phyloP scores from a whole-genome alignment of 768 basidiomycete genomes.

The Krasilnikovozyma curviuscula region DNA sequence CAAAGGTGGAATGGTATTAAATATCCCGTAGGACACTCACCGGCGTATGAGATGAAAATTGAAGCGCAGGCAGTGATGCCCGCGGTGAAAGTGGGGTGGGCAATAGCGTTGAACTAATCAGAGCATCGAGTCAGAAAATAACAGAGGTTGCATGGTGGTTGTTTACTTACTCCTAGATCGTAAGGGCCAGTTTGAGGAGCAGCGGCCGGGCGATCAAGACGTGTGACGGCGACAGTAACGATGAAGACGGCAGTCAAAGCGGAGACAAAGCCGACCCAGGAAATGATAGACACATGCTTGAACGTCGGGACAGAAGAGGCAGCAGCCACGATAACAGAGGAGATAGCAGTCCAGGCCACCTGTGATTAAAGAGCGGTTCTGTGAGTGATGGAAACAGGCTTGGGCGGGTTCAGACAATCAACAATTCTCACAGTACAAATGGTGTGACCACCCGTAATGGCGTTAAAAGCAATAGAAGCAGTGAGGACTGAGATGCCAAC shows the following conservation, averaged over 20 bases:
- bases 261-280: constrained; percentile 17
- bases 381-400: constrained; percentile 2
- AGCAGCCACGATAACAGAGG: constrained; percentile 16
- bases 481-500: too few relatives aligned
- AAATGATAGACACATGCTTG: constrained; percentile 22
- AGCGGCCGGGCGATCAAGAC: background rate
- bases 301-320: constrained; percentile 22
- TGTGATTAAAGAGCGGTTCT: background rate
- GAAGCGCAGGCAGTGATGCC: constrained; percentile 24
- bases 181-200: background rate
- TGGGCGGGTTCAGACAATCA: background rate
- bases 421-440: constrained; percentile 23
- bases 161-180: constrained; percentile 10
- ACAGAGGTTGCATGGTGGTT: constrained; percentile 20
- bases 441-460: constrained; percentile 15
- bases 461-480: constrained; percentile 26
- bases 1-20: too few relatives aligned
- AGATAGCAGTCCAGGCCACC: constrained; percentile 9
- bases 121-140: constrained; percentile 14
- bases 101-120: constrained; percentile 15
- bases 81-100: constrained; percentile 15
- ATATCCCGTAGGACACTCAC: too few relatives aligned
- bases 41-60: constrained; percentile 23
- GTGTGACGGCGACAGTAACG: constrained; percentile 15
- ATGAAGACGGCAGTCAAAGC: constrained; percentile 15